Evolutionary conservation across 1,139 yeast genomes (phyloP).

Genomic region (Yamadazyma triangularis): DNA sequence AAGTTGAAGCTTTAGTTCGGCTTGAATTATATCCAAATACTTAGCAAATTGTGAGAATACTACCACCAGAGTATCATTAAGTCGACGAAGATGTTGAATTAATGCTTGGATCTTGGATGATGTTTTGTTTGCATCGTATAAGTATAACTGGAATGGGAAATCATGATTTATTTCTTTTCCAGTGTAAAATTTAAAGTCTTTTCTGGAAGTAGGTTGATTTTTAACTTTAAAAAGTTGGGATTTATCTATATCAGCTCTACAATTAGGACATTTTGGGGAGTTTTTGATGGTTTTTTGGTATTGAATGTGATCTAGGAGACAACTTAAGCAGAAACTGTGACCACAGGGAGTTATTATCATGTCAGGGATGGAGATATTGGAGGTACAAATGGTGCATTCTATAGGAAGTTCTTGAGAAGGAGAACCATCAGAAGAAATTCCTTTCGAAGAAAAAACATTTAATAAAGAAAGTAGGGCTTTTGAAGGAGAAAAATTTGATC

Average conservation of each 20-base stretch:
- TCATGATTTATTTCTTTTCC: conserved; percentile 16
- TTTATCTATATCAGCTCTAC: conserved; percentile 43
- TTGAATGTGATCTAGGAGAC: conserved; percentile 68
- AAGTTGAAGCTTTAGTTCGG: conserved; percentile 47
- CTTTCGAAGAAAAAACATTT: too few relatives aligned
- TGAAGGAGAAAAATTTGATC: too few relatives aligned
- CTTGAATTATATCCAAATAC: conserved; percentile 70
- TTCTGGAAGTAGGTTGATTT: conserved; percentile 22
- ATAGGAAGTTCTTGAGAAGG: too few relatives aligned
- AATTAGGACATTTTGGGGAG: conserved; percentile 54
- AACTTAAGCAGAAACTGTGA: conserved; percentile 72
- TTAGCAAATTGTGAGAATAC: conserved; percentile 91
- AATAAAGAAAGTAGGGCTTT: too few relatives aligned
- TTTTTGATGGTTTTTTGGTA: conserved; percentile 31
- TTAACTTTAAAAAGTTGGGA: conserved; percentile 40
- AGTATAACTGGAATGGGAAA: conserved; percentile 30
- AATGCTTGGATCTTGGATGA: conserved; percentile 79
- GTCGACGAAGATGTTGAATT: conserved; percentile 52
- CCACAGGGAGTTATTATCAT: conserved; percentile 74
- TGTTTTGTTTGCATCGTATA: conserved; percentile 46
- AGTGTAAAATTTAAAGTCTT: conserved; percentile 33
- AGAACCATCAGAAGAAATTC: too few relatives aligned
- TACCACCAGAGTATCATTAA: conserved; percentile 73
- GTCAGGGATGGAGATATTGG: conserved; percentile 51
- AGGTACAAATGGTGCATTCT: conserved; percentile 77